phyloP scores from a whole-genome alignment of 768 basidiomycete species.

The Pisolithus sp. region DNA sequence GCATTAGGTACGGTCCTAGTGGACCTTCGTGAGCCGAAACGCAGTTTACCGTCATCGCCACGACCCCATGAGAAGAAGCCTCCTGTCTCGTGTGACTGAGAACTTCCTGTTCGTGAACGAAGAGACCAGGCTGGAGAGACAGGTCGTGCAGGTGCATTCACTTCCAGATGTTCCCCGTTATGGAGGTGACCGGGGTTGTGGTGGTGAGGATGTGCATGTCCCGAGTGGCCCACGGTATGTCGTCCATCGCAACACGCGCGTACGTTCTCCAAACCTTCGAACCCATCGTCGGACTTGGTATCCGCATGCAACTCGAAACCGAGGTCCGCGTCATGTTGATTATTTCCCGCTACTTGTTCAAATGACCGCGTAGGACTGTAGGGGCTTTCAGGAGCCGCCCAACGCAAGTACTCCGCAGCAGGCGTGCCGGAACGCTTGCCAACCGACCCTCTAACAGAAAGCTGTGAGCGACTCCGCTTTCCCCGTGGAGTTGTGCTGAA shows the following conservation, averaged over 20 bases:
- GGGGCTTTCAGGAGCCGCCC: constrained; percentile 69
- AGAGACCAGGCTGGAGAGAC: constrained; percentile 82
- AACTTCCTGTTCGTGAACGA: constrained; percentile 73
- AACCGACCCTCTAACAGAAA: constrained; percentile 65
- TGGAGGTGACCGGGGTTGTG: constrained; percentile 41
- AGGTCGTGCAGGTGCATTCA: constrained; percentile 47
- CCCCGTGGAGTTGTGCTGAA: constrained; percentile 77
- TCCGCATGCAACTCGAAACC: constrained; percentile 84
- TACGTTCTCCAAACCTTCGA: constrained; percentile 92
- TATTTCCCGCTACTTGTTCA: constrained; percentile 39
- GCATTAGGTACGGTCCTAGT: constrained; percentile 31
- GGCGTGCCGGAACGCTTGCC: constrained; percentile 88
- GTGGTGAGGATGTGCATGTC: constrained; percentile 51
- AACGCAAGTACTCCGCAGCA: constrained; percentile 84
- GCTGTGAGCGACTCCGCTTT: constrained; percentile 70
- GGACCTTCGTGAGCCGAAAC: constrained; percentile 71
- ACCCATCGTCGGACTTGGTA: constrained; percentile 67
- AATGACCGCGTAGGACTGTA: constrained; percentile 71
- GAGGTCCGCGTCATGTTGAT: constrained; percentile 53
- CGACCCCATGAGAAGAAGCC: constrained; percentile 67
- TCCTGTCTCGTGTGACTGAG: constrained; percentile 60
- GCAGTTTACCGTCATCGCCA: constrained; percentile 56
- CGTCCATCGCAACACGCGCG: constrained; percentile 85
- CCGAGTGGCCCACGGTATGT: constrained; percentile 72
- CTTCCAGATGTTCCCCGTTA: constrained; percentile 46